Evolutionary conservation across 495 filamentous ascomycete genomes (phyloP).

Genomic region (Peziza echinospora): DNA sequence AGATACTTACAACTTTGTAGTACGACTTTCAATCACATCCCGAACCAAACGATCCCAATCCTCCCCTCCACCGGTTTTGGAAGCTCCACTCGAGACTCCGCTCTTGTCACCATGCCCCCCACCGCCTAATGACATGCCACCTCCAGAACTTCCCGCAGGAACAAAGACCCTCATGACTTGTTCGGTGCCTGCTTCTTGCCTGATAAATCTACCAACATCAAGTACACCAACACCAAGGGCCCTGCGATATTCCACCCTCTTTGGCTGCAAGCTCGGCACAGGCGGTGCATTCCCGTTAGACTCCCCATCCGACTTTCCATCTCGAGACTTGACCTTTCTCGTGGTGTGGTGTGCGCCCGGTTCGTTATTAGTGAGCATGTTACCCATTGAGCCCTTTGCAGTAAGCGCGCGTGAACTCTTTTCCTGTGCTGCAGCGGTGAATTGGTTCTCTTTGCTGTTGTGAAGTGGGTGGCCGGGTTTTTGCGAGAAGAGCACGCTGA

Average conservation of each 20-base stretch:
- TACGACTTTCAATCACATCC: conserved; percentile 49
- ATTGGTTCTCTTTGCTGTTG: conserved; percentile 8
- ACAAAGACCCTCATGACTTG: conserved; percentile 63
- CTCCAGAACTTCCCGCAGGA: conserved; percentile 32
- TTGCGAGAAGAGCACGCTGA: conserved; percentile 18
- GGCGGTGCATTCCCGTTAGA: conserved; percentile 7
- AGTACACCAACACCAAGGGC: conserved; percentile 56
- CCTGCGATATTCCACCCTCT: conserved; percentile 10
- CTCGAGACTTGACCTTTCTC: background rate
- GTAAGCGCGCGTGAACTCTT: background rate
- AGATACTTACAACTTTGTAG: conserved; percentile 34
- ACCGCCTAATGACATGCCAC: conserved; percentile 19
- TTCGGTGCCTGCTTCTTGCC: conserved; percentile 53
- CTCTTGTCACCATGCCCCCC: conserved; percentile 4
- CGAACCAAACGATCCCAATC: conserved; percentile 58
- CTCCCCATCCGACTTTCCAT: background rate
- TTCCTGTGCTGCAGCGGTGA: background rate
- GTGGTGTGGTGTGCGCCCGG: background rate
- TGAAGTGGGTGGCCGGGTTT: conserved; percentile 11
- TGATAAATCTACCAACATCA: conserved; percentile 56
- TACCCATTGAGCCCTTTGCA: background rate
- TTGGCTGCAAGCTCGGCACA: conserved; percentile 3
- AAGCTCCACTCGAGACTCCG: background rate
- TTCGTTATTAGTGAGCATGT: background rate
- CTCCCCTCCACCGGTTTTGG: conserved; percentile 21